Evolutionary conservation across 192 early-diverging fungal genomes (phyloP).

Genomic region (Mortierella antarctica): DNA sequence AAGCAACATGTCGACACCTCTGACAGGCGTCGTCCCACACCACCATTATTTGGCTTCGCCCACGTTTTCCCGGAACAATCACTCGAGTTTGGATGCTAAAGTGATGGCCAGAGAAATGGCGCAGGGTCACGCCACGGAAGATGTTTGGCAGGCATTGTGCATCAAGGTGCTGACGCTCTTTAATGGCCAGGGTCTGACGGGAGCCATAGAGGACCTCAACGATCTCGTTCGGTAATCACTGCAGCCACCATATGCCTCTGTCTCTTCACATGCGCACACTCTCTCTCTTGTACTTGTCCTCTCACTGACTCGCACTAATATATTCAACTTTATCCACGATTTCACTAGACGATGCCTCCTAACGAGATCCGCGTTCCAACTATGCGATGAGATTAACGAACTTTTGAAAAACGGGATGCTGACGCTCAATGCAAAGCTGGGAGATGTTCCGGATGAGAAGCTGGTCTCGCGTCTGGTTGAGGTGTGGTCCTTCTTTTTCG

Average conservation of each 20-base stretch:
- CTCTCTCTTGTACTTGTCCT: neutral
- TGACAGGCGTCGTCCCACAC: constrained; percentile 12
- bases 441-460: constrained; percentile 72
- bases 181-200: constrained; percentile 84
- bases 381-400: constrained; percentile 68
- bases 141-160: constrained; percentile 80
- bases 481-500: constrained; percentile 85
- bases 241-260: constrained; percentile 5
- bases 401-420: constrained; percentile 71
- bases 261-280: neutral
- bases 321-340: neutral
- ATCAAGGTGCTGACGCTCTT: constrained; percentile 85
- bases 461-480: constrained; percentile 75
- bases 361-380: constrained; percentile 46
- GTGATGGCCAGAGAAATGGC: constrained; percentile 52
- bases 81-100: constrained; percentile 48
- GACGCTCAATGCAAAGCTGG: constrained; percentile 73
- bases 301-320: too few species aligned
- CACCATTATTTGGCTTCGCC: constrained; percentile 42
- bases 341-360: constrained; percentile 53
- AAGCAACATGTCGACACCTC: constrained; percentile 37
- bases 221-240: constrained; percentile 74
- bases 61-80: constrained; percentile 30
- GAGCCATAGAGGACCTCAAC: constrained; percentile 86
- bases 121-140: constrained; percentile 53